Evolutionary conservation across 371 early-diverging fungal genomes (phyloP).

Genomic region (Capillidium rhysosporum): DNA sequence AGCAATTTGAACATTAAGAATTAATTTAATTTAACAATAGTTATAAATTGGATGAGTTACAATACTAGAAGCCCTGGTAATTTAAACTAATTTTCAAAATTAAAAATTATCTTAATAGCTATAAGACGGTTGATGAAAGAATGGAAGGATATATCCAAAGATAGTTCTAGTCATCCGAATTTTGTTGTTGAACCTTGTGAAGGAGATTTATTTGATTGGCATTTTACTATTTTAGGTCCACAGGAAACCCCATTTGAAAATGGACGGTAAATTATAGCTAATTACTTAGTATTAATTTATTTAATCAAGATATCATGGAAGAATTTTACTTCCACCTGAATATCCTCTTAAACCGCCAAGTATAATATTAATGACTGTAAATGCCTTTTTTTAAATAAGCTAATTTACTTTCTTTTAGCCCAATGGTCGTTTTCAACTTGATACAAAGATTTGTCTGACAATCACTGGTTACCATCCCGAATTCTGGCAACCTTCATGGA

Average conservation of each 20-base stretch:
- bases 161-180: slow-evolving; percentile 25
- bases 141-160: slow-evolving; percentile 29
- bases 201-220: slow-evolving; percentile 77
- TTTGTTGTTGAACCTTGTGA: slow-evolving; percentile 10
- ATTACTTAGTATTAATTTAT: not conserved
- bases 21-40: not conserved
- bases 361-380: slow-evolving; percentile 67
- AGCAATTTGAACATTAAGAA: too few species aligned
- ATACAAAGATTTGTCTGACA: slow-evolving; percentile 80
- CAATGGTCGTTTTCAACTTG: slow-evolving; percentile 74
- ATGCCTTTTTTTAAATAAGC: not conserved
- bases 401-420: slow-evolving; percentile 21
- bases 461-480: slow-evolving; percentile 87
- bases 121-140: slow-evolving; percentile 16
- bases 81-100: not conserved
- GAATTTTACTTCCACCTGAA: slow-evolving; percentile 58
- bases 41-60: not conserved
- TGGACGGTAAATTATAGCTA: slow-evolving; percentile 29
- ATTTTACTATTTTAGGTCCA: slow-evolving; percentile 84
- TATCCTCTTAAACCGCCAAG: slow-evolving; percentile 91
- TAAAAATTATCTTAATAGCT: not conserved
- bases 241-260: slow-evolving; percentile 66
- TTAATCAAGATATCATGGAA: slow-evolving; percentile 42
- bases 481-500: slow-evolving; percentile 91
- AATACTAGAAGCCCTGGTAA: not conserved